Evolutionary conservation across 2,329 filamentous ascomycete genomes (phyloP), one percentile per base, ranked within the genome.

Genomic region (Pseudogymnoascus sp.): DNA sequence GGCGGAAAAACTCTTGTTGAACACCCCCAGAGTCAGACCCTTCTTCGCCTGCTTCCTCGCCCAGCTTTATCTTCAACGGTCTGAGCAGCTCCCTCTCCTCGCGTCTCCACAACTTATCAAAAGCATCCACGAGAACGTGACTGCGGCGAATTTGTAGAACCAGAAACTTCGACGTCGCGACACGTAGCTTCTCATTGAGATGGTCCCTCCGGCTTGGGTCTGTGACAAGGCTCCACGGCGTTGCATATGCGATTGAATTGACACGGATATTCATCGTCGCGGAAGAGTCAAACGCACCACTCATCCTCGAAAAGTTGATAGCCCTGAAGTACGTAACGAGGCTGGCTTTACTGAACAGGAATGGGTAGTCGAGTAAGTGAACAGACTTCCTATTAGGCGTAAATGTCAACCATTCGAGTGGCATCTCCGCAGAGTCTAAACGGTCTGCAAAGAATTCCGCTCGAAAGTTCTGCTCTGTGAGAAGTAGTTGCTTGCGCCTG

Each of bases 21-120:
- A 99, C 92, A 65, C 94, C 94, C 45, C 94, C 94, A 58, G 93
- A 91, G 73, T 99, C 94, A 35, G 95, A 85, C 0, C 94, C 94
- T 72, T 95, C 87, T 73, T 97, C 94, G 31, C 91, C 90, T 60
- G 81, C 80, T 35, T 90, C 87, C 71, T 91, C 88, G 3, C 92
- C 92, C 62, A 97, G 83, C 59, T 90, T 87, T 7, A 99, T 87
- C 69, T 96, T 96, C 35, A 99, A 76, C 0, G 94, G 94, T 27
- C 91, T 85, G 69, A 93, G 78, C 2, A 97, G 78, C 74, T 97
- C 91, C 36, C 89, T 82, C 69, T 86, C 85, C 73, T 97, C 87
- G 36, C 92, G 84, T 61, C 90, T 85, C 90, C 93, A 97, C 1
- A 99, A 79, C 71, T 97, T 91, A 72, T 97, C 87, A 65, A 97